A percentile compares a stretch with the other conserved stretches of the same genome.
Conservation (phyloP, 306 rosid genomes). For the Pterocarpus santalinus region DNA sequence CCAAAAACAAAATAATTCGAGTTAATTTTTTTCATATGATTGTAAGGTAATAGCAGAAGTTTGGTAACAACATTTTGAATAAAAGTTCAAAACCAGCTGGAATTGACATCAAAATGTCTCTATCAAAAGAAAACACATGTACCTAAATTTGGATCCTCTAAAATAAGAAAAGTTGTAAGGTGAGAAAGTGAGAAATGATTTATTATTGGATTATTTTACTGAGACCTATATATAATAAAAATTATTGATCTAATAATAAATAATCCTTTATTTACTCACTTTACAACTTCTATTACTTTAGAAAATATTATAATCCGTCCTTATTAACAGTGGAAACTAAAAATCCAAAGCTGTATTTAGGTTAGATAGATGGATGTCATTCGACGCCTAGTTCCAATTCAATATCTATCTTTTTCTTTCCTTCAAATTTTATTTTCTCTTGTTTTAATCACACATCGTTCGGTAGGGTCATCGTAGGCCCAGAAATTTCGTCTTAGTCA, state of each 20-base stretch:
- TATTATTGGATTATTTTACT: no score
- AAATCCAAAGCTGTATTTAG: background rate
- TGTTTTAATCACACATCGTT: background rate
- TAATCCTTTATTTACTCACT: no score
- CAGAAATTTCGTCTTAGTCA: constrained; percentile 42
- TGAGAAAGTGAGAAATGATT: no score
- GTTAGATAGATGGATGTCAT: constrained; percentile 10
- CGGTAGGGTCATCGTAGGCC: background rate
- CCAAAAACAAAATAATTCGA: background rate
- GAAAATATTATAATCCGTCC: background rate
- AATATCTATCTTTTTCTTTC: constrained; percentile 23
- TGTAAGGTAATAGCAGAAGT: background rate
- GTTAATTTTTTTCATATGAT: background rate
- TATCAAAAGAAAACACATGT: background rate
- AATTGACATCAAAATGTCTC: constrained; percentile 21
- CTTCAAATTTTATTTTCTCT: background rate
- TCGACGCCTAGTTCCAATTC: background rate
- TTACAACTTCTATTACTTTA: no score
- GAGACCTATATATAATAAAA: no score
- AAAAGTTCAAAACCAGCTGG: background rate
- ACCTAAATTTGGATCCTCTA: no score
- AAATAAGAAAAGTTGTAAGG: no score
- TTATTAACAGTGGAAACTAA: constrained; percentile 1
- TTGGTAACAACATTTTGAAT: background rate
- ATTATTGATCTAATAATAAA: no score